Percentiles rank a stretch among this genome's conserved stretches.
phyloP scores from a whole-genome alignment of 2,329 filamentous ascomycete genomes.

The Verticillium isaacii region DNA sequence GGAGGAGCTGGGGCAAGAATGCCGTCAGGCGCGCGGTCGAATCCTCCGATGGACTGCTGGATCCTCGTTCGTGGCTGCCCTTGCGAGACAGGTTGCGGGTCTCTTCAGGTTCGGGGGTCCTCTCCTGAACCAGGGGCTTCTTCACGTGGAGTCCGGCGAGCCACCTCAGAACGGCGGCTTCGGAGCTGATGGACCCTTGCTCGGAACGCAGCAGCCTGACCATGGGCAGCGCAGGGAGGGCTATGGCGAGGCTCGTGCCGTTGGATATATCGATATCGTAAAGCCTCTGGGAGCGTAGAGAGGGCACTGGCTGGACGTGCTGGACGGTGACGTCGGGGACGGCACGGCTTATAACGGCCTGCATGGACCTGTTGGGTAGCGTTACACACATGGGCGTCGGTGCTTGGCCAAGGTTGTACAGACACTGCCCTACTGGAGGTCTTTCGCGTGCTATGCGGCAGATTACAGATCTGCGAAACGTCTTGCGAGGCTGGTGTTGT shows the following conservation, averaged over 20 bases:
- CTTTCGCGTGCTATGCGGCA: conserved; percentile 8
- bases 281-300: conserved; percentile 32
- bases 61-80: not conserved
- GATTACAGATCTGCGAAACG: conserved; percentile 10
- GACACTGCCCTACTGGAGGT: conserved; percentile 6
- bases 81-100: not conserved
- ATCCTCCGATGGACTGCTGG: not conserved
- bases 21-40: not conserved
- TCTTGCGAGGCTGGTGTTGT: conserved; percentile 1
- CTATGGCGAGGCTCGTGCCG: conserved; percentile 33
- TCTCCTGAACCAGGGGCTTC: not conserved
- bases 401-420: not conserved
- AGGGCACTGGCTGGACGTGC: conserved; percentile 26
- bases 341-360: conserved; percentile 27
- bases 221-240: conserved; percentile 35
- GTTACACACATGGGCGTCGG: conserved; percentile 25
- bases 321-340: conserved; percentile 26
- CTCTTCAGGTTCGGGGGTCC: not conserved
- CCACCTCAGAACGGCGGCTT: conserved; percentile 41
- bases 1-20: conserved; percentile 33
- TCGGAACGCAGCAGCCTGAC: conserved; percentile 43
- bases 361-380: conserved; percentile 24
- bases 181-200: conserved; percentile 35
- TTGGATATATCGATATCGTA: conserved; percentile 39
- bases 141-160: not conserved